These are phyloP conservation scores for Paramarasmius palmivorus DNA, from an alignment of 1,284 basidiomycete species.

Conservation along the genomic window DNA sequence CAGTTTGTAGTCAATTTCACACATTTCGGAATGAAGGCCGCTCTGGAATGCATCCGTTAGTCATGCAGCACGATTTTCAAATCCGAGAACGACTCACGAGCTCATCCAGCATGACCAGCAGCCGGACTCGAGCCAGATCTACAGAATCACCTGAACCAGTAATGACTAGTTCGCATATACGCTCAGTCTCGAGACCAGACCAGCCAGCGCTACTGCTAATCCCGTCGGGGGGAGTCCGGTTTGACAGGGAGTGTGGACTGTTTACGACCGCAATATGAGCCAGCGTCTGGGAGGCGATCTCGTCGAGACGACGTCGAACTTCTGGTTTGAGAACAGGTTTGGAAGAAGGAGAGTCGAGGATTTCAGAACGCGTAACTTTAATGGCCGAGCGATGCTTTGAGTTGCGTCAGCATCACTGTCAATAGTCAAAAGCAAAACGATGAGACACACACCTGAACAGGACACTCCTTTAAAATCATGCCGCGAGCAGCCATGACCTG, in stretches of 20 bases:
- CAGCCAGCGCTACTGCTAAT: constrained; percentile 74
- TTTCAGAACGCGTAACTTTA: constrained; percentile 90
- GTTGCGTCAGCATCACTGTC: constrained; percentile 8
- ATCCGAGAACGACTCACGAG: constrained; percentile 57
- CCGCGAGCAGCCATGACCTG: constrained; percentile 92
- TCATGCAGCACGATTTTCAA: constrained; percentile 7
- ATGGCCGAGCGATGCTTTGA: constrained; percentile 79
- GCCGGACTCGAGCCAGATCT: constrained; percentile 85
- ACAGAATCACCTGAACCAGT: constrained; percentile 88
- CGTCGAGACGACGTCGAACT: constrained; percentile 86
- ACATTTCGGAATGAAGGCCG: constrained; percentile 86
- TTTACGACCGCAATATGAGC: constrained; percentile 91
- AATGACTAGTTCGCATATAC: constrained; percentile 90
- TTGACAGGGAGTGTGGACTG: constrained; percentile 69
- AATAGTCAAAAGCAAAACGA: constrained; percentile 14
- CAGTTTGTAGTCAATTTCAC: constrained; percentile 95
- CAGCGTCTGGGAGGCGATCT: constrained; percentile 86
- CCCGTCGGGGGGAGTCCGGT: constrained; percentile 73
- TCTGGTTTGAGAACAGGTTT: constrained; percentile 87
- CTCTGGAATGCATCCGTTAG: constrained; percentile 47
- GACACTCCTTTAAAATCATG: constrained; percentile 86
- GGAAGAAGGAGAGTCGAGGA: constrained; percentile 82
- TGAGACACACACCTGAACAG: constrained; percentile 64
- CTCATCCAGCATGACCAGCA: constrained; percentile 95
- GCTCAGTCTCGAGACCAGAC: constrained; percentile 91